phyloP scores from a whole-genome alignment of 2,329 filamentous ascomycete species.

The Aspergillus cejpii region DNA sequence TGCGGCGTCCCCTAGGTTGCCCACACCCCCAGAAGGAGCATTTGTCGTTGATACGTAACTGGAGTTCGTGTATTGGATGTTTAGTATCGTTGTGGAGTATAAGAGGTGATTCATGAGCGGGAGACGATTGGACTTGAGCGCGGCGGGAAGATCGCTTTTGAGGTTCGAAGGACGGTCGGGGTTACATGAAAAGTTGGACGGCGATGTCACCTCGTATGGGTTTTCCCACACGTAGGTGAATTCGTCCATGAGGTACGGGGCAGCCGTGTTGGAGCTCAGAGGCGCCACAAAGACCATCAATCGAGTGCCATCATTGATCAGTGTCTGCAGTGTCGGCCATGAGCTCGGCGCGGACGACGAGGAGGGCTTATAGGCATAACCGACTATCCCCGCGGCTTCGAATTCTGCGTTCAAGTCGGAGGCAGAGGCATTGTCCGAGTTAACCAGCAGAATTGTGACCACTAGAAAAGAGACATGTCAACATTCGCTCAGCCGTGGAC shows the following conservation, averaged over 20 bases:
- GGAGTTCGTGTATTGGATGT: conserved; percentile 57
- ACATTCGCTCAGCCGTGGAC: background rate
- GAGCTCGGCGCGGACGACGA: conserved; percentile 39
- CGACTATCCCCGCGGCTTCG: conserved; percentile 52
- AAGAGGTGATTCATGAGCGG: conserved; percentile 77
- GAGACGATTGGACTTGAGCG: conserved; percentile 55
- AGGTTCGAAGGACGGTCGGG: conserved; percentile 58
- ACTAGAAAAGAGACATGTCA: conserved; percentile 38
- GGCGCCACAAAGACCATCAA: conserved; percentile 64
- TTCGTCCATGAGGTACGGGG: conserved; percentile 42
- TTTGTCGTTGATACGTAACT: conserved; percentile 59
- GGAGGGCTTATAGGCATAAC: conserved; percentile 55
- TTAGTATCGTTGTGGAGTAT: conserved; percentile 50
- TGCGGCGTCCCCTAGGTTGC: conserved; percentile 47
- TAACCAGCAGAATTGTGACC: conserved; percentile 67
- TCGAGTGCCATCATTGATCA: conserved; percentile 60
- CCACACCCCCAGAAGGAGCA: conserved; percentile 50
- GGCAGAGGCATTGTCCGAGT: conserved; percentile 55
- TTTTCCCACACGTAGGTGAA: conserved; percentile 61
- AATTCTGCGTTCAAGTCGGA: conserved; percentile 52
- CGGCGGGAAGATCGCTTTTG: conserved; percentile 42
- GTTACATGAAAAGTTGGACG: conserved; percentile 64
- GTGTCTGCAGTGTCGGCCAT: conserved; percentile 66
- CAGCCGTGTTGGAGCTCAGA: conserved; percentile 28
- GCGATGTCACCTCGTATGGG: conserved; percentile 55